Conservation (phyloP, 1,284 basidiomycete species). For the Trichosporon faecale region DNA sequence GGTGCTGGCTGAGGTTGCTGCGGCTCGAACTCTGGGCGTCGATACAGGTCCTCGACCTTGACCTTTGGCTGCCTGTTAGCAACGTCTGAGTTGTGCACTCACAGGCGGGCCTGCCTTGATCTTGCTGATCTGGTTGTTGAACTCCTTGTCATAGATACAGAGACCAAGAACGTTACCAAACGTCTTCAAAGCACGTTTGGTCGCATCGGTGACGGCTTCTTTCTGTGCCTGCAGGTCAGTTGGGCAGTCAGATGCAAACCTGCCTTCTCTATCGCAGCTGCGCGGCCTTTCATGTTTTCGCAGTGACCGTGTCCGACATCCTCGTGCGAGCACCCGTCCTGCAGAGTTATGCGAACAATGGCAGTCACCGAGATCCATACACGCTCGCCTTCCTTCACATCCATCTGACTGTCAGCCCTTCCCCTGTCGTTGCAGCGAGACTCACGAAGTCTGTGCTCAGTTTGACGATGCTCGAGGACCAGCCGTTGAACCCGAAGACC, state of each 20-base stretch:
- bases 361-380: constrained; percentile 78
- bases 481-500: constrained; percentile 97
- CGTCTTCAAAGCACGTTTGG: constrained; percentile 84
- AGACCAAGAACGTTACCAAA: constrained; percentile 95
- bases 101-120: constrained; percentile 72
- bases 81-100: constrained; percentile 43
- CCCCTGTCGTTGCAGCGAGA: background rate
- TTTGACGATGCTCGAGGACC: constrained; percentile 80
- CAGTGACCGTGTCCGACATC: constrained; percentile 85
- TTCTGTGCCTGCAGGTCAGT: constrained; percentile 76
- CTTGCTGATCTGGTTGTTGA: constrained; percentile 77
- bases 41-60: constrained; percentile 67
- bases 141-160: constrained; percentile 90
- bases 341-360: constrained; percentile 78
- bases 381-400: constrained; percentile 65
- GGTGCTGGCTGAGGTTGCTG: constrained; percentile 43
- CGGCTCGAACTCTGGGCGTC: constrained; percentile 69
- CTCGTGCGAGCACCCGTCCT: constrained; percentile 87
- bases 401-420: constrained; percentile 48
- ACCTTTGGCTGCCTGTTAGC: constrained; percentile 63
- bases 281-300: constrained; percentile 83
- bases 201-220: constrained; percentile 90
- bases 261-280: constrained; percentile 86
- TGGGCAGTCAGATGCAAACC: constrained; percentile 25
- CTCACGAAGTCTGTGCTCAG: constrained; percentile 65